Conservation (phyloP, 2,329 filamentous ascomycete genomes). For the Ophiocordyceps camponoti-saundersi region DNA sequence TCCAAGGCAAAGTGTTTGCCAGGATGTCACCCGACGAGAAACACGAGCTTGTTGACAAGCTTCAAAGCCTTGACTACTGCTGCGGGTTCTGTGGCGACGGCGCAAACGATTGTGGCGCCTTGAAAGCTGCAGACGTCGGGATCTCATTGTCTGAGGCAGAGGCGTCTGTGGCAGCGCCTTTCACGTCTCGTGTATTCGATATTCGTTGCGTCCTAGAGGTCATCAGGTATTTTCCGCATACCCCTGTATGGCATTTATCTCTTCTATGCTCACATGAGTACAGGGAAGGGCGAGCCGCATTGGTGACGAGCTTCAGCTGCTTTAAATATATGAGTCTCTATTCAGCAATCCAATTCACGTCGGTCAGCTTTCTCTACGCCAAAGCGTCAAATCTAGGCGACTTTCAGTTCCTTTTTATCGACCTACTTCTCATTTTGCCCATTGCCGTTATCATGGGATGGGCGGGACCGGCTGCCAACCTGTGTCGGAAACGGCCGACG, state of each 20-base stretch:
- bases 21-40: constrained; percentile 99
- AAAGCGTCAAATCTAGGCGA: constrained; percentile 89
- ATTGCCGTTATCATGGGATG: constrained; percentile 99
- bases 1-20: constrained; percentile 83
- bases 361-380: constrained; percentile 90
- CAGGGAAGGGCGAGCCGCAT: constrained; percentile 77
- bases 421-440: constrained; percentile 78
- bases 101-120: constrained; percentile 89
- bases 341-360: constrained; percentile 97
- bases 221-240: constrained; percentile 43
- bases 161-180: constrained; percentile 93
- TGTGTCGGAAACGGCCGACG: constrained; percentile 75
- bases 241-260: too few species aligned
- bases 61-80: constrained; percentile 91
- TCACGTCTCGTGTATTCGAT: constrained; percentile 89
- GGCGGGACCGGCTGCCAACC: constrained; percentile 64
- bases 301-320: constrained; percentile 98
- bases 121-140: constrained; percentile 94
- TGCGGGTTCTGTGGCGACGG: constrained; percentile 94
- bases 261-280: constrained; percentile 7
- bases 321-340: constrained; percentile 99
- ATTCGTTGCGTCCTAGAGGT: constrained; percentile 90
- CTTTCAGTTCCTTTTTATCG: constrained; percentile 96
- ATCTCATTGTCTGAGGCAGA: constrained; percentile 96
- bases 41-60: constrained; percentile 89